Conservation (phyloP, 106 monocot species). For the Dioscorea dumetorum region DNA sequence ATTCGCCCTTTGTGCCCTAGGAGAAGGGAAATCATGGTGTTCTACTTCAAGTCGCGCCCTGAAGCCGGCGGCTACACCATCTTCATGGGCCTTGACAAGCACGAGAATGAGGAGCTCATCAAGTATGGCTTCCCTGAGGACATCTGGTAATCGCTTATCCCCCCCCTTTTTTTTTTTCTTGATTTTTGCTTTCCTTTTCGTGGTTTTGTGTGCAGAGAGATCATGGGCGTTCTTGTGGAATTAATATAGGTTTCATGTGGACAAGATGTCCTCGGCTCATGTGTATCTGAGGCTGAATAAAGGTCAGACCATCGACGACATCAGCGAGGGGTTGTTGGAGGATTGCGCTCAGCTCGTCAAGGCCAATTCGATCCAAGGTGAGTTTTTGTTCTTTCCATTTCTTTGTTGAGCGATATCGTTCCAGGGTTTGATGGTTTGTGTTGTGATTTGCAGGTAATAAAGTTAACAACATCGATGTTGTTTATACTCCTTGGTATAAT, state of each 20-base stretch:
- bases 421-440: no score
- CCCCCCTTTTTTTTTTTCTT: neutral
- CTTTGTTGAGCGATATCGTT: neutral
- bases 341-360: constrained; percentile 96
- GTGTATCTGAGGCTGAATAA: constrained; percentile 87
- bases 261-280: constrained; percentile 98
- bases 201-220: neutral
- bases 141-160: constrained; percentile 53
- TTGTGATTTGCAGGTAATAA: constrained; percentile 67
- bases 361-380: constrained; percentile 97
- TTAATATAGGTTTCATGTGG: constrained; percentile 91
- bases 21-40: constrained; percentile 43
- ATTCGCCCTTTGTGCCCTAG: neutral
- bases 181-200: neutral
- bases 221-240: constrained; percentile 5
- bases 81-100: constrained; percentile 97
- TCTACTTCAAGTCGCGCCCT: constrained; percentile 87
- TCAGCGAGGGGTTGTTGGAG: constrained; percentile 83
- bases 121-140: constrained; percentile 95
- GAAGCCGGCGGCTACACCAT: constrained; percentile 92
- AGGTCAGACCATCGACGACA: constrained; percentile 90
- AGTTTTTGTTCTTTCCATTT: neutral
- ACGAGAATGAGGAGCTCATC: constrained; percentile 99
- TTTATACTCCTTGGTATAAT: constrained; percentile 96
- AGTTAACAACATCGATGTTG: constrained; percentile 93